Conservation (phyloP, 2,329 filamentous ascomycete species). For the Alternaria rosae region DNA sequence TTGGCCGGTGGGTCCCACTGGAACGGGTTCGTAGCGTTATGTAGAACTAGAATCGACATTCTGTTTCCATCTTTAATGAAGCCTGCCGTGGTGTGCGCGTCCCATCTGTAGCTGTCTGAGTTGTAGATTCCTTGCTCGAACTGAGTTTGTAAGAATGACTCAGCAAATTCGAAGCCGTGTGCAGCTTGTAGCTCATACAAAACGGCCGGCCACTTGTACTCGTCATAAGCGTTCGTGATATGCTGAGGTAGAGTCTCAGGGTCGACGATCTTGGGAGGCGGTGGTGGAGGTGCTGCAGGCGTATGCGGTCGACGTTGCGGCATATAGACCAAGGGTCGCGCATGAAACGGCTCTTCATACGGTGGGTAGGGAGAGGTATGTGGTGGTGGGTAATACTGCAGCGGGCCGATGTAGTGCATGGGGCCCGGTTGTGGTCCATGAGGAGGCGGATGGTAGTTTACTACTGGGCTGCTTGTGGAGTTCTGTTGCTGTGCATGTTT, state of each 20-base stretch:
- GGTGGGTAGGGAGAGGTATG: neutral
- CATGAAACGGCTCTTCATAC: neutral
- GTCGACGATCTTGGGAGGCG: neutral
- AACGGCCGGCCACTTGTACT: slow-evolving; percentile 34
- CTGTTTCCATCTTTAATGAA: slow-evolving; percentile 32
- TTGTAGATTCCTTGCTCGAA: slow-evolving; percentile 11
- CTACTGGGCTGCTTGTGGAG: neutral
- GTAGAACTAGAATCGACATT: slow-evolving; percentile 34
- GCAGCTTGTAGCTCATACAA: slow-evolving; percentile 27
- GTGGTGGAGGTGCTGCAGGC: neutral
- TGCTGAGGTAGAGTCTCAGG: slow-evolving; percentile 13
- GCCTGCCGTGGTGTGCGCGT: slow-evolving; percentile 26
- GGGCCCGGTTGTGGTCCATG: neutral
- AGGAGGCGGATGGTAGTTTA: neutral
- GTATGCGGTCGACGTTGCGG: neutral
- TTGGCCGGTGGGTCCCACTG: neutral
- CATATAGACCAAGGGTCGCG: neutral
- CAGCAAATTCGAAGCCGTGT: slow-evolving; percentile 15
- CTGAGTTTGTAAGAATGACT: slow-evolving; percentile 17
- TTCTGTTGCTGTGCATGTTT: neutral
- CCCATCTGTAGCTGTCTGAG: slow-evolving; percentile 15
- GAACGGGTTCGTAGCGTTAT: slow-evolving; percentile 38
- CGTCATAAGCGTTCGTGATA: slow-evolving; percentile 26
- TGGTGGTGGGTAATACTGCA: neutral
- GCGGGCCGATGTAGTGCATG: neutral